phyloP scores from a whole-genome alignment of 2,329 filamentous ascomycete genomes.

The Fusarium haematococcum region DNA sequence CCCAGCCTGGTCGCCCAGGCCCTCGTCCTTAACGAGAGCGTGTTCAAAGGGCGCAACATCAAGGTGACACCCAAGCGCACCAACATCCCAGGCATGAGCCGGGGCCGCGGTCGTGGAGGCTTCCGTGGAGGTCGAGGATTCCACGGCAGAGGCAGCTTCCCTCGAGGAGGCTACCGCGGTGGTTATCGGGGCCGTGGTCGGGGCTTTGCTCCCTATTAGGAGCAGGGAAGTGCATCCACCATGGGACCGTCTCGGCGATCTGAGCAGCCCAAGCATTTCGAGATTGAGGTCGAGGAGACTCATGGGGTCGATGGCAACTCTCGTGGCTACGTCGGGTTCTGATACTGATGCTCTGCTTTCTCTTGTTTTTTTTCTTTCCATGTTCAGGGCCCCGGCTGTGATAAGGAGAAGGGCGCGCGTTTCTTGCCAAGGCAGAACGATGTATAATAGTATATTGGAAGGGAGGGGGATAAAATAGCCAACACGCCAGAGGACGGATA shows the following conservation, averaged over 20 bases:
- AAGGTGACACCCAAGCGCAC: constrained; percentile 97
- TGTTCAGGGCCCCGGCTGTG: constrained; percentile 16
- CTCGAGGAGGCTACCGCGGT: constrained; percentile 66
- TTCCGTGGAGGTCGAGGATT: constrained; percentile 61
- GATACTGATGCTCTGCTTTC: constrained; percentile 4
- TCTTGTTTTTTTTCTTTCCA: constrained; percentile 15
- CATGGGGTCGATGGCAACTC: constrained; percentile 27
- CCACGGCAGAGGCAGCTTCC: constrained; percentile 65
- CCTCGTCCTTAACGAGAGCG: constrained; percentile 93
- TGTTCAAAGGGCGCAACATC: constrained; percentile 93
- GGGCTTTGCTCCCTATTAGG: constrained; percentile 74
- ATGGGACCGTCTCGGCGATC: constrained; percentile 30
- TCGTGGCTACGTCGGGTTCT: constrained; percentile 23
- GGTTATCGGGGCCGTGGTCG: constrained; percentile 75
- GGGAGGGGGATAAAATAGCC: constrained; percentile 26
- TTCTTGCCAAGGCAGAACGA: constrained; percentile 21
- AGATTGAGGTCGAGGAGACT: constrained; percentile 43
- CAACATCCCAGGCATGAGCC: constrained; percentile 93
- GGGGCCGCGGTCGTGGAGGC: constrained; percentile 56
- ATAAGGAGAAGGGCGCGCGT: constrained; percentile 38
- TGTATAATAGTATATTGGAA: constrained; percentile 37
- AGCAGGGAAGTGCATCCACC: constrained; percentile 48
- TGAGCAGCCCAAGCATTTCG: constrained; percentile 36
- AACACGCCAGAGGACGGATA: constrained; percentile 25
- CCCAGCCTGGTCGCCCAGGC: constrained; percentile 93